Evolutionary conservation across 2,329 filamentous ascomycete genomes (phyloP), one percentile per base, ranked within the genome.

Genomic region (Chaetomiaceae sp.): DNA sequence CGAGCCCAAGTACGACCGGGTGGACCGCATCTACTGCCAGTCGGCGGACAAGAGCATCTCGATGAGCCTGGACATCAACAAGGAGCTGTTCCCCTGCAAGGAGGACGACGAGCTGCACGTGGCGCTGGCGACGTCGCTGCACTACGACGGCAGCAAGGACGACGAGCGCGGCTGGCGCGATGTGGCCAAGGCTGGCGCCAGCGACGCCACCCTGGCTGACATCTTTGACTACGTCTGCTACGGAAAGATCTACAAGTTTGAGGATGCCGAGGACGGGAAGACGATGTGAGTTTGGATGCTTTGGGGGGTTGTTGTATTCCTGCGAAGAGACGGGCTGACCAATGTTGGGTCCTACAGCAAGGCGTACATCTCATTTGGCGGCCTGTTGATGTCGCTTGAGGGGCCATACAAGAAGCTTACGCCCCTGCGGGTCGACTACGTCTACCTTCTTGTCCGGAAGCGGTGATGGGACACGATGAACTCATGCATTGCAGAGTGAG

Each of bases 341-440:
- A n/a, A 53, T 39, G 49, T 3, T 18, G 18, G 27, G 11, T 35
- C 32, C 9, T 51, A 55, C 57, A 97, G 91, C 65, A 94, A 95
- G 65, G 88, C 89, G 22, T 98, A 91, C 68, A 78, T 94, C 58
- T 95, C 89, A 1, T 98, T 96, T 60, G 93, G 93, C 38, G 93
- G 93, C 7, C 72, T 98, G 54, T 70, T 98, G 60, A 83, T 97
- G 70, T 88, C 85, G 59, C 76, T 98, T 46, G 86, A 95, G 61
- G 93, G 94, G 6, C 93, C 93, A 2, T 93, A 95, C 68, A 94
- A 93, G 75, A 96, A 95, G 73, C 79, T 98, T 53, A 94, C 86
- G 27, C 86, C 89, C 22, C 70, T 98, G 62, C 81, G 89, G 59
- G 91, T 96, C 60, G 93, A 98, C 65, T 84, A 95, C 63, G 82